These are phyloP conservation scores for Diaporthe ampelina DNA, from an alignment of 2,329 filamentous ascomycete genomes.

Conservation along the genomic window DNA sequence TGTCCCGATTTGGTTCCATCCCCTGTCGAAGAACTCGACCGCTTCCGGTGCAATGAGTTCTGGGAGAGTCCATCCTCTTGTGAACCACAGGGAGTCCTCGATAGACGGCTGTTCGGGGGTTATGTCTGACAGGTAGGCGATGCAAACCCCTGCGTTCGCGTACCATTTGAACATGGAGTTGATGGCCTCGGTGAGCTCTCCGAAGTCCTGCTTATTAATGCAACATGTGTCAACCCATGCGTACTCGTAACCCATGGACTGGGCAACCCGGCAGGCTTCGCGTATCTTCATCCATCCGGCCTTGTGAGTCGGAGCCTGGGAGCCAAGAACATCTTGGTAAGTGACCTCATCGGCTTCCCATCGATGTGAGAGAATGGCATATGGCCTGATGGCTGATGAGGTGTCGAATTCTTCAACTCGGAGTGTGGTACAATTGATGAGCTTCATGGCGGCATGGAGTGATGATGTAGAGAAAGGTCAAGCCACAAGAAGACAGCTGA, in stretches of 20 bases:
- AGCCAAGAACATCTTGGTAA: not conserved
- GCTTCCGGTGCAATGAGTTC: not conserved
- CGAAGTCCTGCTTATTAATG: not conserved
- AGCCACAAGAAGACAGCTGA: not conserved
- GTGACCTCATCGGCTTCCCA: conserved; percentile 1
- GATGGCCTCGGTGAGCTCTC: not conserved
- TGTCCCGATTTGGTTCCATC: not conserved
- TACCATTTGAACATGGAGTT: not conserved
- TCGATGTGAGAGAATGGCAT: not conserved
- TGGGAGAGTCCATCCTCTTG: not conserved
- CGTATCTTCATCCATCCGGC: not conserved
- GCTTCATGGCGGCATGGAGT: not conserved
- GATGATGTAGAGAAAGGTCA: too few species aligned
- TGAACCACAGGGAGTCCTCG: not conserved
- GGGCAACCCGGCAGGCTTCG: not conserved
- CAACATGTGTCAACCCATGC: not conserved
- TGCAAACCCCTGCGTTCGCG: not conserved
- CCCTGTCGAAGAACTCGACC: not conserved
- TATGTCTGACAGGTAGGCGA: not conserved
- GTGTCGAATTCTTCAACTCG: conserved; percentile 1
- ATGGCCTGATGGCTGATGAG: not conserved
- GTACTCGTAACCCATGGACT: not conserved
- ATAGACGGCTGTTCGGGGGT: not conserved
- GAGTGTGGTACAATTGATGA: conserved; percentile 5
- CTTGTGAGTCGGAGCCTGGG: not conserved